A percentile compares a stretch with the other conserved stretches of the same genome.
phyloP scores from a whole-genome alignment of 2,329 filamentous ascomycete genomes.

The Teratosphaeria zuluensis region DNA sequence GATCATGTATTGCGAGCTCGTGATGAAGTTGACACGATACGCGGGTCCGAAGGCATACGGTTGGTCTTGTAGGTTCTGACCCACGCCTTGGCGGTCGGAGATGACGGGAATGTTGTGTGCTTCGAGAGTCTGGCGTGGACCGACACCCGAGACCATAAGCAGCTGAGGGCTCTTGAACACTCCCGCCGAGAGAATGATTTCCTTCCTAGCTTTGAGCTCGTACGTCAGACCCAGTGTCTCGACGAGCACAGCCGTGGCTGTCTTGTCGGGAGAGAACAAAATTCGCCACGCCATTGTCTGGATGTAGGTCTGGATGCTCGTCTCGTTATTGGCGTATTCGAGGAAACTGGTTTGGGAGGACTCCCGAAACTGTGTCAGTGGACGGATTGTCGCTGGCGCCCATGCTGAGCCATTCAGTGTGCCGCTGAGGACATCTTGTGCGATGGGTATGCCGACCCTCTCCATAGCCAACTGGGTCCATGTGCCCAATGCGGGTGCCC shows the following conservation, averaged over 20 bases:
- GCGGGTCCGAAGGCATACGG: constrained; percentile 5
- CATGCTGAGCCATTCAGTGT: constrained; percentile 10
- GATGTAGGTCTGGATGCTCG: constrained; percentile 25
- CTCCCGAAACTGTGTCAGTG: constrained; percentile 10
- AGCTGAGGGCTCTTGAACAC: constrained; percentile 57
- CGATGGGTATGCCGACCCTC: constrained; percentile 19
- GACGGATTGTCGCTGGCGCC: constrained; percentile 17
- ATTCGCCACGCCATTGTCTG: constrained; percentile 25
- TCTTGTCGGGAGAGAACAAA: constrained; percentile 22
- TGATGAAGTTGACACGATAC: constrained; percentile 39
- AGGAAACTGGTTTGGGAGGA: constrained; percentile 22
- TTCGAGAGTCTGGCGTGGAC: constrained; percentile 43
- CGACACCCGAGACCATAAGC: constrained; percentile 54
- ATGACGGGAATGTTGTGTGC: constrained; percentile 44
- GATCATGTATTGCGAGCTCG: constrained; percentile 37
- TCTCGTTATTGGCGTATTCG: constrained; percentile 12
- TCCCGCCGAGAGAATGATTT: constrained; percentile 42
- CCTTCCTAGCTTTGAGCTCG: constrained; percentile 30
- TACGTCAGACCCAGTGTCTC: constrained; percentile 11
- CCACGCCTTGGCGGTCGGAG: constrained; percentile 51
- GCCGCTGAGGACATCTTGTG: constrained; percentile 21
- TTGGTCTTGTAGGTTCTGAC: constrained; percentile 54
- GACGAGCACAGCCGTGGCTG: constrained; percentile 19
- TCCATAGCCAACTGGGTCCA: constrained; percentile 10
- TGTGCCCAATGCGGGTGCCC: constrained; percentile 16